These are phyloP conservation scores for Nothomitra cinnamomea DNA, from an alignment of 2,329 filamentous ascomycete species.

Conservation along the genomic window DNA sequence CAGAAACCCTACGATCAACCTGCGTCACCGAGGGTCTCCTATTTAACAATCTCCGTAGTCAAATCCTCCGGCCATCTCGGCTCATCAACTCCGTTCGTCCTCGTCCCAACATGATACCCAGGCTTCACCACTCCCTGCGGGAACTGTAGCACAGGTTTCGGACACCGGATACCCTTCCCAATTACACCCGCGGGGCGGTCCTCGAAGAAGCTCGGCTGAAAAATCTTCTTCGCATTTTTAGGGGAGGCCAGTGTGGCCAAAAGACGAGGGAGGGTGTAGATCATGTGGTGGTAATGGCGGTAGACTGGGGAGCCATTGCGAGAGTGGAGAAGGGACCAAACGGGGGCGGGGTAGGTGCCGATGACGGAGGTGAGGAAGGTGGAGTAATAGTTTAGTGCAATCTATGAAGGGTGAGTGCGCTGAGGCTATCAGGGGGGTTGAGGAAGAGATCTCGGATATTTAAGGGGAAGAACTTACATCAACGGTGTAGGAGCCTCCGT, in stretches of 20 bases:
- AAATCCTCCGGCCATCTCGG: slow-evolving; percentile 31
- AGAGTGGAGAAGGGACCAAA: slow-evolving; percentile 33
- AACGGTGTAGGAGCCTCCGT: slow-evolving; percentile 25
- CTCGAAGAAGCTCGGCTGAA: slow-evolving; percentile 33
- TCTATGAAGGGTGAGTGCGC: too few relatives aligned
- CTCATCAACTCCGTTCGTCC: slow-evolving; percentile 32
- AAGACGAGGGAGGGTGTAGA: slow-evolving; percentile 24
- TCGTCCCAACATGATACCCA: slow-evolving; percentile 31
- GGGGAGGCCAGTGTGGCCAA: slow-evolving; percentile 22
- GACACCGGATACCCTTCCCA: slow-evolving; percentile 21
- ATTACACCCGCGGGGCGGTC: slow-evolving; percentile 22
- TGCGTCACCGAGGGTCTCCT: too few relatives aligned
- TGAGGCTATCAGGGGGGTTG: background rate
- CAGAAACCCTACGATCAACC: too few relatives aligned
- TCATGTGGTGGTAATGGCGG: slow-evolving; percentile 34
- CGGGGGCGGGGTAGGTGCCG: slow-evolving; percentile 23
- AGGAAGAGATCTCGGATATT: background rate
- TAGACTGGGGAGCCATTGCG: slow-evolving; percentile 30
- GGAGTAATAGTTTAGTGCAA: slow-evolving; percentile 26
- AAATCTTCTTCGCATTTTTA: slow-evolving; percentile 23
- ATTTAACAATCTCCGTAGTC: slow-evolving; percentile 21
- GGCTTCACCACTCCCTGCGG: slow-evolving; percentile 22
- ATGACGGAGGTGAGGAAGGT: slow-evolving; percentile 25
- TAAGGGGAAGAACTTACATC: slow-evolving; percentile 19
- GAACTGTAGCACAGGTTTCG: slow-evolving; percentile 30